These are phyloP conservation scores for Claviceps pusilla DNA, from an alignment of 2,329 filamentous ascomycete genomes.

Conservation along the genomic window DNA sequence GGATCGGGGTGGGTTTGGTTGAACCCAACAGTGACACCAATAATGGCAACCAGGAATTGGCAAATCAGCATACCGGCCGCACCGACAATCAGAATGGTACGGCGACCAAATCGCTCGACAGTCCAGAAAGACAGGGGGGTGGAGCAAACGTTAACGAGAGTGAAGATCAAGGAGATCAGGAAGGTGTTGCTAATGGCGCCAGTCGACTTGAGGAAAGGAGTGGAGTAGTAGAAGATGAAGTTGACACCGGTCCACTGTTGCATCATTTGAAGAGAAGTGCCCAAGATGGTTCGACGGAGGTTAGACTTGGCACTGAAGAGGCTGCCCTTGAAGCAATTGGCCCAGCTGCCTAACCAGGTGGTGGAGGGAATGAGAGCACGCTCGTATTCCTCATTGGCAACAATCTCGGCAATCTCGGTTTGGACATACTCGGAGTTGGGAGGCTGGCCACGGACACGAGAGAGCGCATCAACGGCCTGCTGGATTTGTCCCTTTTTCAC, in stretches of 20 bases:
- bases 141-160: slow-evolving; percentile 72
- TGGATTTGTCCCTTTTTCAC: slow-evolving; percentile 63
- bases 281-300: slow-evolving; percentile 55
- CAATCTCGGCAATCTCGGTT: slow-evolving; percentile 70
- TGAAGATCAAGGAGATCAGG: slow-evolving; percentile 73
- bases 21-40: slow-evolving; percentile 48
- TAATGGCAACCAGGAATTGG: slow-evolving; percentile 74
- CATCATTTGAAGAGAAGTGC: slow-evolving; percentile 66
- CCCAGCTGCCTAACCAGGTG: slow-evolving; percentile 55
- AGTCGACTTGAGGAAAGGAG: slow-evolving; percentile 66
- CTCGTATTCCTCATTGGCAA: slow-evolving; percentile 84
- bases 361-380: slow-evolving; percentile 48
- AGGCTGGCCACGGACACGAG: slow-evolving; percentile 60
- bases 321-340: slow-evolving; percentile 50
- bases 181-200: slow-evolving; percentile 66
- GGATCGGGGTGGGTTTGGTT: slow-evolving; percentile 33
- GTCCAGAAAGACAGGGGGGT: slow-evolving; percentile 80
- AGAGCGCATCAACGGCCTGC: slow-evolving; percentile 45
- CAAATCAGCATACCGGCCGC: slow-evolving; percentile 71
- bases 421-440: slow-evolving; percentile 59
- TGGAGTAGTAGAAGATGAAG: slow-evolving; percentile 83
- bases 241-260: slow-evolving; percentile 79
- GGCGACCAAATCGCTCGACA: slow-evolving; percentile 69
- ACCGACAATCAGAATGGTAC: slow-evolving; percentile 63
- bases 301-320: slow-evolving; percentile 49